Percentiles rank a stretch among this genome's conserved stretches.
phyloP scores from a whole-genome alignment of 1,284 basidiomycete species.

The Leucoagaricus sp. region DNA sequence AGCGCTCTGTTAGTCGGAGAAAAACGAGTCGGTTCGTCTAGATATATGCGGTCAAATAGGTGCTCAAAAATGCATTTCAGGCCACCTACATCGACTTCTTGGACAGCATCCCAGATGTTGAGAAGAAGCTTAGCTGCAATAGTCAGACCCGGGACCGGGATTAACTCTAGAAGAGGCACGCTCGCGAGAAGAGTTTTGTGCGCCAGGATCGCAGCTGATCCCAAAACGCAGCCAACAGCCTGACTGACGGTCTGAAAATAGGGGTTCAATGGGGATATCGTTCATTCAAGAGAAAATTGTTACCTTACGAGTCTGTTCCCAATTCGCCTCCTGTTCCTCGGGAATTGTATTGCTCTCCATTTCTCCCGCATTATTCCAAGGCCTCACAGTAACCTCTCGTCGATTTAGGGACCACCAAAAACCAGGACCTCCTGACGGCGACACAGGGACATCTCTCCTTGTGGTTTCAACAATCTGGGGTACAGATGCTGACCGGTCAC shows the following conservation, averaged over 20 bases:
- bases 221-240: slow-evolving; percentile 47
- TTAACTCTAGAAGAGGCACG: slow-evolving; percentile 50
- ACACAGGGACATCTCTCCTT: not conserved
- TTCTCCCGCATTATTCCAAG: slow-evolving; percentile 13
- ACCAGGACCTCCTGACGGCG: slow-evolving; percentile 1
- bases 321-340: slow-evolving; percentile 14
- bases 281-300: not conserved
- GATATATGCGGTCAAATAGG: not conserved
- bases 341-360: not conserved
- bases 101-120: slow-evolving; percentile 65
- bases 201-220: slow-evolving; percentile 39
- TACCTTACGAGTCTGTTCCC: slow-evolving; percentile 15
- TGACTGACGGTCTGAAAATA: slow-evolving; percentile 42
- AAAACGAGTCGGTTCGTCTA: slow-evolving; percentile 59
- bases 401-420: slow-evolving; percentile 11
- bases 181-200: slow-evolving; percentile 50
- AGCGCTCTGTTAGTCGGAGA: slow-evolving; percentile 47
- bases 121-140: slow-evolving; percentile 55
- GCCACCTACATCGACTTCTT: slow-evolving; percentile 59
- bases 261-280: not conserved
- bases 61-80: not conserved
- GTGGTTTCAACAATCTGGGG: not conserved
- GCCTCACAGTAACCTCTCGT: slow-evolving; percentile 10
- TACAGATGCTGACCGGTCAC: slow-evolving; percentile 1
- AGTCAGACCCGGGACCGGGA: slow-evolving; percentile 57